Evolutionary conservation across 2,329 filamentous ascomycete species (phyloP), one percentile per base, ranked within the genome.

Genomic region (Aspergillus sp.): DNA sequence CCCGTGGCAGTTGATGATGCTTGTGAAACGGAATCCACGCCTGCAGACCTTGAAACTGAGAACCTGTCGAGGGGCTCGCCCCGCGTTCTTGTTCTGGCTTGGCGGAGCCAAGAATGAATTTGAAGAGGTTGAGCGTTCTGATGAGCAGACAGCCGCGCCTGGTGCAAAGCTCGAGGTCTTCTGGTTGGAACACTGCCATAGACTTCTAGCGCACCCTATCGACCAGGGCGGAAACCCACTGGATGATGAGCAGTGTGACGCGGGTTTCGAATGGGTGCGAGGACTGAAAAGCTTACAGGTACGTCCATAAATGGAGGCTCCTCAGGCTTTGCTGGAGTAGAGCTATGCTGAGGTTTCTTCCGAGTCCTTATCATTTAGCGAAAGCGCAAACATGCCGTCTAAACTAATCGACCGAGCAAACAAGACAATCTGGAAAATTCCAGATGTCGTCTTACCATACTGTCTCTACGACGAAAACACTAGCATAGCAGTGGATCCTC

Each of bases 81-180:
- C 65, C 0, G 72, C 73, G n/a, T 77, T 77, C 57, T 62, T 77
- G 48, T 57, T 73, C 38, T 76, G 75, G 74, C 59, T 77, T 1
- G 74, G 74, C 2, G 71, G 70, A 6, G 52, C 69, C 15, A 57
- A 60, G 4, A 52, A 60, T 43, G 66, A 65, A 7, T 22, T 57
- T 4, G 64, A 69, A 2, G 61, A 64, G 3, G 31, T 34, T 11
- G 49, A 7, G 7, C 48, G 60, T 5, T 25, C 62, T 2, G 48
- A 54, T 19, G 41, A 48, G 13, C 22, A 28, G 25, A 28, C 49
- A 23, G 64, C 63, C 1, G 19, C 19, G 19, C 72, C 69, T 54
- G 72, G 72, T 6, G 63, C 62, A 13, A 64, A 59, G 22, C 54
- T 74, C 30, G 59, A 69, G 41, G 60, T 67, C 11, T 63, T 74